A percentile compares a stretch with the other conserved stretches of the same genome.
Conservation (phyloP, 116 monocot genomes). For the Zostera marina region DNA sequence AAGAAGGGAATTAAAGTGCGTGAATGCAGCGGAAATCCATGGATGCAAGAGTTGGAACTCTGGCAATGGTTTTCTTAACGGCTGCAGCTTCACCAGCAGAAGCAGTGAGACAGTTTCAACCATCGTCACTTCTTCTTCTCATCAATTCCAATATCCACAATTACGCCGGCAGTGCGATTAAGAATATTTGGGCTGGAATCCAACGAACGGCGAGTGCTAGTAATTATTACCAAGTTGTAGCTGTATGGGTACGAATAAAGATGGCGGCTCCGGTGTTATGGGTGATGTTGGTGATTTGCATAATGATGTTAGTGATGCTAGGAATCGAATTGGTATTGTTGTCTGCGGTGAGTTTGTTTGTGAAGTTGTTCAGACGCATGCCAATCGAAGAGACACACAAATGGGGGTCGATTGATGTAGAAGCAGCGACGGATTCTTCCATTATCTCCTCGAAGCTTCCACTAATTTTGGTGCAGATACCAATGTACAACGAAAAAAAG, state of each 20-base stretch:
- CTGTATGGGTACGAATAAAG: slow-evolving; percentile 7
- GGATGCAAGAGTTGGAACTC: too few species aligned
- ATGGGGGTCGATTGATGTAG: slow-evolving; percentile 21
- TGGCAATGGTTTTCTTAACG: too few species aligned
- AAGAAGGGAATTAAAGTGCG: too few species aligned
- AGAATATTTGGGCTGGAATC: too few species aligned
- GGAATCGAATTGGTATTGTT: slow-evolving; percentile 27
- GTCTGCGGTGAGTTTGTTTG: slow-evolving; percentile 34
- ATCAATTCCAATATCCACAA: too few species aligned
- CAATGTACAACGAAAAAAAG: slow-evolving; percentile 85
- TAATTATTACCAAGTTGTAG: not conserved
- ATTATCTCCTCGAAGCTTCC: slow-evolving; percentile 16
- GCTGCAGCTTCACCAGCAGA: too few species aligned
- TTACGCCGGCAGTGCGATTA: too few species aligned
- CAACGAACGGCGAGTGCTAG: too few species aligned
- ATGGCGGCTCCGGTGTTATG: slow-evolving; percentile 28
- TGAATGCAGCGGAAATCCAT: too few species aligned
- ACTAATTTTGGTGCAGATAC: slow-evolving; percentile 74
- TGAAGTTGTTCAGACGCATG: slow-evolving; percentile 27
- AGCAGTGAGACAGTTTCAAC: too few species aligned
- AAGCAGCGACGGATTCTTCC: not conserved
- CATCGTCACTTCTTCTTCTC: too few species aligned
- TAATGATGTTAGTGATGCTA: slow-evolving; percentile 51
- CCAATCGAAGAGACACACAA: slow-evolving; percentile 33
- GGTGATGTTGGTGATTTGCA: slow-evolving; percentile 18